Base-by-base conservation (phyloP, 2,329 filamentous ascomycete genomes). In the Alternaria alternata region DNA sequence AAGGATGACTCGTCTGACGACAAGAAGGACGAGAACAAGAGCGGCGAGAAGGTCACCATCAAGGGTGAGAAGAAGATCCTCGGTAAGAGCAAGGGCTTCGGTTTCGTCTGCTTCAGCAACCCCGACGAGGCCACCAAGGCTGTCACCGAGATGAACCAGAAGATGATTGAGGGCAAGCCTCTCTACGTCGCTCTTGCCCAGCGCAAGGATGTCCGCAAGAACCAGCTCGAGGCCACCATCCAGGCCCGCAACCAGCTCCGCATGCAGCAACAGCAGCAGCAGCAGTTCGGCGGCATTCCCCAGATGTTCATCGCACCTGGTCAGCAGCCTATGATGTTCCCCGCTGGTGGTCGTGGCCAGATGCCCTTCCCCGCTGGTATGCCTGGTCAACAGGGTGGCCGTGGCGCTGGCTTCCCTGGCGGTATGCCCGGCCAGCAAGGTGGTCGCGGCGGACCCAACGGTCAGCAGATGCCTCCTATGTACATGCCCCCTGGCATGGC, bases 31-130 rank as follows among this genome's bases (percentile, higher is more conserved):
- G 80, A 85, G 8, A 82, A 82, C 51, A 80, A 83, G 63, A 81
- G 86, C 70, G 79, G 87, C 61, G 78, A 81, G 68, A 81, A 83
- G 72, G 80, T 84, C 73, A 84, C 81, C 69, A 83, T 84, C 70
- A 86, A 86, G 79, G 78, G 83, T 56, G 83, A 87, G 75, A 88
- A 88, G 83, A 88, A 86, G 80, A 79, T 84, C 53, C 87, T 96
- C 62, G 95, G 95, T 80, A 98, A 98, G 91, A 97, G 93, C 90
- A 99, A 98, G 87, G 95, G 95, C 80, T 99, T 99, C 80, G 95
- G 95, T 75, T 99, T 99, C 81, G 95, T 99, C 78, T 99, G 95
- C 91, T 99, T 99, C 86, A 95, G 92, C 88, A 98, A 96, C 87
- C 94, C 95, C 62, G 95, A 99, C 75, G 95, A 99, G 81, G 95